These are phyloP conservation scores for Heritiera littoralis DNA, from an alignment of 345 rosid genomes.

Conservation along the genomic window DNA sequence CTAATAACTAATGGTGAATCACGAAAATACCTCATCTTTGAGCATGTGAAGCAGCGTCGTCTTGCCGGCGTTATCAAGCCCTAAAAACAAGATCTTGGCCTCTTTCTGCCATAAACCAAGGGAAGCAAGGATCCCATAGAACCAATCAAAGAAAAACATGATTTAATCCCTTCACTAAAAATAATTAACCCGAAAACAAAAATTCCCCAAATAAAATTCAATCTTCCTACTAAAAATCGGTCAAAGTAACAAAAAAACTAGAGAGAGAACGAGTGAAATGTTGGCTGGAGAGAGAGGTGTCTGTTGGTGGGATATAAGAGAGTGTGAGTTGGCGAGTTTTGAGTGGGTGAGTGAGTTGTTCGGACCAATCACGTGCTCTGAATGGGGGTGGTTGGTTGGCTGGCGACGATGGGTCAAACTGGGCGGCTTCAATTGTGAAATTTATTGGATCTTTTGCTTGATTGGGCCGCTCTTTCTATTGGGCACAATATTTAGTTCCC, in stretches of 20 bases:
- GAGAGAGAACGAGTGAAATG: not conserved
- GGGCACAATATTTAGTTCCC: too few species aligned
- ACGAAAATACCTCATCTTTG: slow-evolving; percentile 58
- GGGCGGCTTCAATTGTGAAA: slow-evolving; percentile 17
- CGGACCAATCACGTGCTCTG: slow-evolving; percentile 26
- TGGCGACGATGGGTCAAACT: slow-evolving; percentile 7
- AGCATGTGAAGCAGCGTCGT: slow-evolving; percentile 82
- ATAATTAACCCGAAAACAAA: not conserved
- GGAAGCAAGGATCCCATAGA: slow-evolving; percentile 69
- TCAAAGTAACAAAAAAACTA: not conserved
- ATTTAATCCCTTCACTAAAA: slow-evolving; percentile 8
- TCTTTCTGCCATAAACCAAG: slow-evolving; percentile 76
- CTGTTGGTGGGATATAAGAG: not conserved
- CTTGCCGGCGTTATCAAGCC: slow-evolving; percentile 80
- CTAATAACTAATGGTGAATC: not conserved
- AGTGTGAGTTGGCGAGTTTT: slow-evolving; percentile 19
- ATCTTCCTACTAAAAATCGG: not conserved
- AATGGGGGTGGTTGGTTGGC: slow-evolving; percentile 13
- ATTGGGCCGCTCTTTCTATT: too few species aligned
- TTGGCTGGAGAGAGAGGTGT: not conserved
- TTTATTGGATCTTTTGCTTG: too few species aligned
- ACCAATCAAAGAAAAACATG: slow-evolving; percentile 79
- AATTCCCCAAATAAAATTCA: not conserved
- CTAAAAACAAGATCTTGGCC: slow-evolving; percentile 79
- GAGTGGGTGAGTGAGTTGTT: slow-evolving; percentile 4